Evolutionary conservation across 257 asterid genomes (phyloP).

Genomic region (Gentiana dahurica): DNA sequence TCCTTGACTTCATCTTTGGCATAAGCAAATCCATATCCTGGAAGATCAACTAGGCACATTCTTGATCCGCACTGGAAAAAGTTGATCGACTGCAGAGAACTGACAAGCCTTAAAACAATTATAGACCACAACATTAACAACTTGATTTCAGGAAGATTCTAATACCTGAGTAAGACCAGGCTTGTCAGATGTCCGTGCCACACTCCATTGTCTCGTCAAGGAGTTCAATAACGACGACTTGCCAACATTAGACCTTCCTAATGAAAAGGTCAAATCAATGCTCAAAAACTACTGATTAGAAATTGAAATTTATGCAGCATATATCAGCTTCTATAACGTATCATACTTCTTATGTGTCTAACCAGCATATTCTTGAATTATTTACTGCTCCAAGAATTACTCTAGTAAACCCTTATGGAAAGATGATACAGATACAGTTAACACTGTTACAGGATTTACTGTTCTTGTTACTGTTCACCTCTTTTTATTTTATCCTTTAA

Average conservation of each 20-base stretch:
- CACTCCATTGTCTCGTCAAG: slow-evolving; percentile 97
- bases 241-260: slow-evolving; percentile 97
- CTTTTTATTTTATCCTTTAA: too few relatives aligned
- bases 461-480: too few relatives aligned
- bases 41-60: slow-evolving; percentile 82
- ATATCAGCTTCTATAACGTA: too few relatives aligned
- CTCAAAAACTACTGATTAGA: too few relatives aligned
- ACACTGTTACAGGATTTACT: too few relatives aligned
- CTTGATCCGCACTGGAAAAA: slow-evolving; percentile 82
- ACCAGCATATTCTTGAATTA: too few relatives aligned
- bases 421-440: too few relatives aligned
- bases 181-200: slow-evolving; percentile 92
- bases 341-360: too few relatives aligned
- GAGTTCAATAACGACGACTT: slow-evolving; percentile 88
- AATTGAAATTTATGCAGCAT: too few relatives aligned
- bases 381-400: too few relatives aligned
- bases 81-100: slow-evolving; percentile 57
- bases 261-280: slow-evolving; percentile 3
- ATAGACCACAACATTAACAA: slow-evolving; percentile 8
- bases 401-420: too few relatives aligned
- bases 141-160: slow-evolving; percentile 10
- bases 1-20: slow-evolving; percentile 97
- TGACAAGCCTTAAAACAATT: slow-evolving; percentile 12
- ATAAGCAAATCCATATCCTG: slow-evolving; percentile 98
- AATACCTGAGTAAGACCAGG: slow-evolving; percentile 97